Percentiles rank a stretch among this genome's conserved stretches.
Evolutionary conservation across 441 rosid species (phyloP).

Genomic region (Arabidopsis hybrid): DNA sequence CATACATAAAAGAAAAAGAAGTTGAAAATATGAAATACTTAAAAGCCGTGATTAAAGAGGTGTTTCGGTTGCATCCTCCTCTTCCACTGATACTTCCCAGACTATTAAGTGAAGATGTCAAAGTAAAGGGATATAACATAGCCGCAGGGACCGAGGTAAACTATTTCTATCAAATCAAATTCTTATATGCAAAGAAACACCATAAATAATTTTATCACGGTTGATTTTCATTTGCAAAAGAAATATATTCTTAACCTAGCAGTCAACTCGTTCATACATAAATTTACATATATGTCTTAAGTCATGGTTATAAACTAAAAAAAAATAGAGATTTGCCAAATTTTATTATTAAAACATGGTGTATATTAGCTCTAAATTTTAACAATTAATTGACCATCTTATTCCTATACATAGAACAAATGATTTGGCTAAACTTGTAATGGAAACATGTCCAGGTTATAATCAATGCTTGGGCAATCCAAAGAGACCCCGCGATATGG

Average conservation of each 20-base stretch:
- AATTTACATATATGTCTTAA: no score
- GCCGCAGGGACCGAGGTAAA: conserved; percentile 33
- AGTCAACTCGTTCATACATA: not conserved
- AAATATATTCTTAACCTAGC: not conserved
- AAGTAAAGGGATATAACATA: conserved; percentile 8
- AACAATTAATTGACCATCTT: no score
- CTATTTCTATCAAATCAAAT: not conserved
- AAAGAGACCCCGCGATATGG: conserved; percentile 23
- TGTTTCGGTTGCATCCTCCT: conserved; percentile 34
- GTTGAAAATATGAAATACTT: conserved; percentile 23
- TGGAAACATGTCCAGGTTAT: conserved; percentile 13
- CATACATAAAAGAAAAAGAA: conserved; percentile 26
- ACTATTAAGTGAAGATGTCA: conserved; percentile 34
- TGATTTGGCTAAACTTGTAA: no score
- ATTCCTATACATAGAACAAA: no score
- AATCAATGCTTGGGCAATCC: conserved; percentile 34
- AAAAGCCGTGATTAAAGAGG: conserved; percentile 29
- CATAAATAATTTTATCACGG: not conserved
- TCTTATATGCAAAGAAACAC: not conserved
- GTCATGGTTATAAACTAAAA: not conserved
- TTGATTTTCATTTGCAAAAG: no score
- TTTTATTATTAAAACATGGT: no score
- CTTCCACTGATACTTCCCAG: conserved; percentile 19
- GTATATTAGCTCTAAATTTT: no score
- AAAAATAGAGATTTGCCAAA: no score